Evolutionary conservation across 129 eudicot species (phyloP).

Genomic region (Scalesia atractyloides): DNA sequence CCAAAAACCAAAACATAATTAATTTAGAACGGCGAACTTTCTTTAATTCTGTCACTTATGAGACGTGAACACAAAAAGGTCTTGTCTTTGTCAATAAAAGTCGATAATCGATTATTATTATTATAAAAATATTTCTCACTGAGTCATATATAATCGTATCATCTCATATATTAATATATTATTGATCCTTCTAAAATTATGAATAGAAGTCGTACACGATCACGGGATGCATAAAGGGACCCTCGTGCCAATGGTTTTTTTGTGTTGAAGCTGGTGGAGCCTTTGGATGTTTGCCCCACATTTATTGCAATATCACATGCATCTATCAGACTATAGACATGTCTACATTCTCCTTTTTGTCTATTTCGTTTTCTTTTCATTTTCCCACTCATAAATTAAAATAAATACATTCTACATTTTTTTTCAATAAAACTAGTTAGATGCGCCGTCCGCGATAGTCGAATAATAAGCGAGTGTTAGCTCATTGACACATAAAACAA

Average conservation of each 20-base stretch:
- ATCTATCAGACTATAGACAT: neutral
- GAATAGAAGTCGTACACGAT: constrained; percentile 20
- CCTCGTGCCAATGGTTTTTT: constrained; percentile 19
- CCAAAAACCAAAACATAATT: too few species aligned
- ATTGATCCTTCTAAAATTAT: constrained; percentile 4
- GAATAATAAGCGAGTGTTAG: too few species aligned
- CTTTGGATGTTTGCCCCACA: constrained; percentile 2
- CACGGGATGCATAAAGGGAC: constrained; percentile 38
- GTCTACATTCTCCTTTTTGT: neutral
- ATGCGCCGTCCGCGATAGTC: too few species aligned
- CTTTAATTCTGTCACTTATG: too few species aligned
- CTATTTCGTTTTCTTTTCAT: neutral
- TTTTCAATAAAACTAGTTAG: too few species aligned
- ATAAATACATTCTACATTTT: too few species aligned
- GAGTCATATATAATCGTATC: neutral
- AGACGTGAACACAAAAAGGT: too few species aligned
- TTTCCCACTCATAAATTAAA: too few species aligned
- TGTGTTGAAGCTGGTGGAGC: constrained; percentile 25
- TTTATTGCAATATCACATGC: constrained; percentile 20
- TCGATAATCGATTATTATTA: too few species aligned
- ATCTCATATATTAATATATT: neutral
- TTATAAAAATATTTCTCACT: neutral
- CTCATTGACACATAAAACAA: too few species aligned
- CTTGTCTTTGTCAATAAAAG: too few species aligned
- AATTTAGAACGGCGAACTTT: too few species aligned